A percentile compares a stretch with the other conserved stretches of the same genome.
Evolutionary conservation across 2,329 filamentous ascomycete genomes (phyloP).

Genomic region (Aspergillus melleus): DNA sequence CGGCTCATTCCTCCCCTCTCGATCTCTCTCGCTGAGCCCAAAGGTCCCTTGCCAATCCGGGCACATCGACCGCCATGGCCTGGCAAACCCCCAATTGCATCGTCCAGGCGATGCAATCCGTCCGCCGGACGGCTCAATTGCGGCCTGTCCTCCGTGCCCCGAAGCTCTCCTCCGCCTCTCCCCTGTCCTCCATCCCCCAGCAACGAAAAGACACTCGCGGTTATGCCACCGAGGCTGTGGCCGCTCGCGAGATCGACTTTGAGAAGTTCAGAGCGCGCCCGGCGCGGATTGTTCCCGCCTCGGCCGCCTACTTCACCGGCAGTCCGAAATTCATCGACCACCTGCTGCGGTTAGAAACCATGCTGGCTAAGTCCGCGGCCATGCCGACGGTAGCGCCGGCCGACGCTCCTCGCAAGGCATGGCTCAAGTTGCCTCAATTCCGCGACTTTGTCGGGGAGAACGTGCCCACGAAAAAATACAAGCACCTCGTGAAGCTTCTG

Average conservation of each 20-base stretch:
- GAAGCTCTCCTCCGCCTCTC: conserved; percentile 12
- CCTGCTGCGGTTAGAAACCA: conserved; percentile 69
- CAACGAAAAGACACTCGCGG: conserved; percentile 23
- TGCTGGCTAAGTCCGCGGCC: conserved; percentile 69
- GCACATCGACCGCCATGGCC: conserved; percentile 30
- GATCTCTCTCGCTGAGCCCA: background rate
- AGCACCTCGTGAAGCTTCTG: conserved; percentile 71
- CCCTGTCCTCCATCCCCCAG: conserved; percentile 10
- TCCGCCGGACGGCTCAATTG: conserved; percentile 32
- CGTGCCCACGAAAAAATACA: conserved; percentile 75
- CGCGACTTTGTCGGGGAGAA: conserved; percentile 68
- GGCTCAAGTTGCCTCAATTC: conserved; percentile 78
- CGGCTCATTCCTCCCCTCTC: background rate
- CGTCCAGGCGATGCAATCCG: conserved; percentile 34
- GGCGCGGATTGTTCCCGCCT: conserved; percentile 77
- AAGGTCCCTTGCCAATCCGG: conserved; percentile 15
- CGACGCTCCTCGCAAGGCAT: conserved; percentile 72
- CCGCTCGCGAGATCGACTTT: conserved; percentile 39
- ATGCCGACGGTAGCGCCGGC: conserved; percentile 68
- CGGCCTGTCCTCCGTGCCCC: conserved; percentile 42
- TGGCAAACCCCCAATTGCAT: conserved; percentile 38
- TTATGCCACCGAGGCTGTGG: conserved; percentile 31
- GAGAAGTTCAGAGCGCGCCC: conserved; percentile 38
- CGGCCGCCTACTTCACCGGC: conserved; percentile 92
- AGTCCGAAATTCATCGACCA: conserved; percentile 84